Base-by-base conservation (phyloP, 1,139 yeast genomes). In the Sugiyamaella grinbergsii region DNA sequence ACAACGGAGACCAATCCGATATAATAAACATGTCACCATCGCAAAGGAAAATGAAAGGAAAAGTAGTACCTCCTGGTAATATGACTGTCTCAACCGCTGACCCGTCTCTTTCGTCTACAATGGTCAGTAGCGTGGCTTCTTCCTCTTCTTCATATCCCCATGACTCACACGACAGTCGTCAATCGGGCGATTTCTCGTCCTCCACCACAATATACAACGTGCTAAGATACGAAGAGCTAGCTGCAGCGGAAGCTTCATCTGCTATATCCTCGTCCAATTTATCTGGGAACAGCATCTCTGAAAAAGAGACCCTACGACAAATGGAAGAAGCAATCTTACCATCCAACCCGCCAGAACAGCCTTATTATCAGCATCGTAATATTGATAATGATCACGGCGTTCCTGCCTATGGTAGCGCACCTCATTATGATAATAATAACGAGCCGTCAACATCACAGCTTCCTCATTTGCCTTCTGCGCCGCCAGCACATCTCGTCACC, bases 241-340 rank as follows among this genome's bases (percentile, higher is more conserved):
- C 54, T 18, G 50, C 54, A 11, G 29, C 52, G 10, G 47, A 37
- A 31, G 37, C 47, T 11, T 15, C 34, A n/a, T 40, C 34, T 8
- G 18, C 45, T 4, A 19, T 22, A 13, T 28, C 43, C 3, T n/a
- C 8, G n/a, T 31, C 29, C 4, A 33, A 42, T 37, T 4, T n/a
- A 19, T 11, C 44, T 7, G 37, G 23, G 19, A 37, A 42, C 6
- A 29, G 20, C 7, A 16, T 16, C 11, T 33, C 49, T 18, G 89
- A 83, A 53, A 83, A 83, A 63, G 84, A 82, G 54, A 62, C 75
- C 22, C 66, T 82, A 61, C 71, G 77, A 52, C 70, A 74, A 15
- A 75, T 75, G 53, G 89, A 82, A 61, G 74, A 75, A 29, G 75
- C 84, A 11, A 69, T 83, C 37, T 62, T 82, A 32, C 89, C 90